Evolutionary conservation across 148 eudicot genomes (phyloP), one percentile per base, ranked within the genome.

Genomic region (Agrostemma githago): DNA sequence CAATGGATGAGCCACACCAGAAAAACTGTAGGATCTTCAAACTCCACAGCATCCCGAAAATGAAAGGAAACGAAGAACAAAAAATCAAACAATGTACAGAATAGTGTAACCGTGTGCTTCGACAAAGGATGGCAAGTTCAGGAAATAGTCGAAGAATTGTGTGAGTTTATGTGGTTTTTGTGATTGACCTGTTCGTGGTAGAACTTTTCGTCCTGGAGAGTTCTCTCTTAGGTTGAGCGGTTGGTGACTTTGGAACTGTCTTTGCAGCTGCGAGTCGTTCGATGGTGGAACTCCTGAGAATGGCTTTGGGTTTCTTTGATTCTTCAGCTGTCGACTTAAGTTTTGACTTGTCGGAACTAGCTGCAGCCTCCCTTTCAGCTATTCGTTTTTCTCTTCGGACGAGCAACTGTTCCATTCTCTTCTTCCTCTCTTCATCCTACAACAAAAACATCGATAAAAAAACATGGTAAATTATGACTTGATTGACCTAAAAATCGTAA

Each of bases 361-460:
- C 46, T 39, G 75, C 70, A 73, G 83, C 88, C 19, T 41, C 89
- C 83, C 89, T 90, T 86, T 90, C 98, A 48, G 93, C 89, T 69
- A 92, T 90, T 71, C 93, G 82, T 79, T 87, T 92, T 78, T 90
- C 84, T 67, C 96, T 85, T 78, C 84, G 82, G 56, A 75, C 20
- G 43, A 72, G 37, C 66, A 90, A 40, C 74, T 87, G 89, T 78
- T 92, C 98, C 80, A 77, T 82, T 85, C 80, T 89, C 88, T 82
- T 92, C 77, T 86, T 84, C 43, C 79, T 82, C 69, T 89, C 96
- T 72, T 90, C 96, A 40, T 92, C 98, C 93, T 92, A 73, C 14
- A 41, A 38, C 58, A n/a, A 44, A 57, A 57, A 38, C 26, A 40
- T 2, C 42, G 17, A 64, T 11, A 64, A 38, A 64, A 9, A 64